Percentiles rank a stretch among this genome's conserved stretches.
These are phyloP conservation scores for Fusarium newnesense DNA, from an alignment of 2,329 filamentous ascomycete genomes.

Conservation along the genomic window DNA sequence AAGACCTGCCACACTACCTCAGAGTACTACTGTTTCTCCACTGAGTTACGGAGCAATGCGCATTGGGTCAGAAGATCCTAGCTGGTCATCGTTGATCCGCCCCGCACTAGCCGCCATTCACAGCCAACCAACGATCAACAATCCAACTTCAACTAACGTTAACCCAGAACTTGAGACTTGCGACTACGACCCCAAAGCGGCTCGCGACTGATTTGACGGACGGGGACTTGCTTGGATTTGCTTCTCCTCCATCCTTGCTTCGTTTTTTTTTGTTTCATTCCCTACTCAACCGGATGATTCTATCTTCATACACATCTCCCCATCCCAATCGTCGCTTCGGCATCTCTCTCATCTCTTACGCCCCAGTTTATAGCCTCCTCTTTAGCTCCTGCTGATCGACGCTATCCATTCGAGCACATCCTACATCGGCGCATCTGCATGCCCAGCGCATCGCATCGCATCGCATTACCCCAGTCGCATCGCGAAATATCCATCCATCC, in stretches of 20 bases:
- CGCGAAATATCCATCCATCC: slow-evolving; percentile 14
- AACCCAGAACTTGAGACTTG: slow-evolving; percentile 25
- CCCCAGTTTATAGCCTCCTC: slow-evolving; percentile 13
- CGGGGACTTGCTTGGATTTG: slow-evolving; percentile 15
- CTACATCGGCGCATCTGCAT: slow-evolving; percentile 32
- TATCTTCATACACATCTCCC: not conserved
- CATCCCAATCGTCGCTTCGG: not conserved
- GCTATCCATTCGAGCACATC: slow-evolving; percentile 25
- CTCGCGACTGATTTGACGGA: slow-evolving; percentile 28
- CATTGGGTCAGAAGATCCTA: slow-evolving; percentile 15
- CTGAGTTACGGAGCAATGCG: not conserved
- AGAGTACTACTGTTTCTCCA: not conserved
- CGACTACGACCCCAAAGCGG: slow-evolving; percentile 21
- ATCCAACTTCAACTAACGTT: slow-evolving; percentile 4
- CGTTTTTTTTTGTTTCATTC: slow-evolving; percentile 11
- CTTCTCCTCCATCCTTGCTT: slow-evolving; percentile 31
- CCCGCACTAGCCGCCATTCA: slow-evolving; percentile 20
- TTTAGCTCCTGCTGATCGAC: slow-evolving; percentile 23
- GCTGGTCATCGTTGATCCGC: slow-evolving; percentile 45
- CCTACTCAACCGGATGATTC: slow-evolving; percentile 4
- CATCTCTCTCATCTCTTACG: slow-evolving; percentile 1
- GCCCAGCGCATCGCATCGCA: slow-evolving; percentile 12
- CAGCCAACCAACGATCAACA: slow-evolving; percentile 26
- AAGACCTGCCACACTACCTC: not conserved
- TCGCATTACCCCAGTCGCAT: slow-evolving; percentile 31